Evolutionary conservation across 148 eudicot genomes (phyloP), one percentile per base, ranked within the genome.

Genomic region (Chenopodium formosanum): DNA sequence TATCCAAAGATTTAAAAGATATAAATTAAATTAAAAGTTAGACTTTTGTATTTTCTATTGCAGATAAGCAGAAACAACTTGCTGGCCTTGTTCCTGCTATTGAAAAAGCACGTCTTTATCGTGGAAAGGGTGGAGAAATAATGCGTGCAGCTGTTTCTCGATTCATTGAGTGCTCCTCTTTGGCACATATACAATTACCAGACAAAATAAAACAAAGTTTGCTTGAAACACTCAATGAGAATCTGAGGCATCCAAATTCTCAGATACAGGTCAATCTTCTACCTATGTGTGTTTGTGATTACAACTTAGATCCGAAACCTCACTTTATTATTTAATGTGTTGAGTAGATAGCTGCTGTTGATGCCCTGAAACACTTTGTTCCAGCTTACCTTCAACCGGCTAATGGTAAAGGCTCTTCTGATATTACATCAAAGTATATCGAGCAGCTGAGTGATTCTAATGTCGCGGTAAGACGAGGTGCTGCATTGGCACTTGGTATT

Each of bases 51-150:
- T 46, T 25, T 84, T 67, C 75, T 73, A 31, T 52, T 81, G 76
- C 91, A 95, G 97, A 95, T 84, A 91, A 84, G 90, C 99, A 93
- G 89, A 95, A 89, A 87, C 84, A 69, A 81, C 84, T 89, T 87
- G 97, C 97, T 81, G 92, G 88, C 81, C 67, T 95, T 79, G 97
- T 95, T 80, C 97, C 97, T 84, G 97, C 95, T 78, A 92, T 93
- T 79, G 99, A 95, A 86, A 95, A 94, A 86, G 97, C 99, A 87
- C 91, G 99, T 44, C 90, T 95, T 48, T 95, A 95, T 87, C 93
- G 99, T 76, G 99, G 99, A 66, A 95, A 95, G 87, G 99, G 99
- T 73, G 97, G 99, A 87, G 99, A 95, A 88, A 91, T 95, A 70
- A 95, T 95, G 99, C 97, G 97, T 83, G 85, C 92, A 84, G 94